Base-by-base conservation (phyloP, 169 alveolate genomes). In the Eimeria praecox region DNA sequence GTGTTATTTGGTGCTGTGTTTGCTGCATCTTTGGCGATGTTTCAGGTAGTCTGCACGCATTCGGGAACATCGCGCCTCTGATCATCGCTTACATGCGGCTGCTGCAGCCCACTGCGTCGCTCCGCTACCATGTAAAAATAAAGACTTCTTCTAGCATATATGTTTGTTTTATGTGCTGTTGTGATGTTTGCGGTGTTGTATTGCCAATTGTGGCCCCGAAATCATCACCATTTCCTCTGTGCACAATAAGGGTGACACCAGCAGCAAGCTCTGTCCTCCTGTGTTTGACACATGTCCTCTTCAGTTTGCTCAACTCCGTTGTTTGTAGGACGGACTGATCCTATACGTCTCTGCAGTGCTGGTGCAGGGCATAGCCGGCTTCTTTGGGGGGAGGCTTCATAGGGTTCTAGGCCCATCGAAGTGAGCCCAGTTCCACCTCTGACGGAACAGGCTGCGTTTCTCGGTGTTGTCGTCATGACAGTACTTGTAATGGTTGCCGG, bases 341-440 rank as follows among this genome's bases (percentile, higher is more conserved):
- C 71, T 90, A 59, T 90, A 90, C 77, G 78, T 52, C 33, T 52
- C 89, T 27, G 89, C 89, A 10, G 89, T 52, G 54, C 69, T 73
- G 62, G 71, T 71, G 40, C 95, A 90, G 44, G 95, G 95, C 89
- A 52, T 90, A 24, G 85, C 86, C 24, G 89, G 89, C 22, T 90
- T 90, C 78, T 73, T 90, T 20, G 95, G 95, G 12, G 95, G 95
- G 27, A 90, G 87, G 44, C 95, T 90, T 14, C 88, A 90, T 44
- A 66, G 75, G 59, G 88, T 56, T 18, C 78, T 69, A 12, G 95
- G 95, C 38, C 87, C 95, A 40, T 56, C 93, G 14, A 86, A 86
- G 93, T 86, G 49, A 3, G 93, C 62, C 8, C 87, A 9, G 42
- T 40, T 3, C 64, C 64, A 40, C 18, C 42, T 1, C 44, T 6